Percentiles rank a stretch among this genome's conserved stretches.
Evolutionary conservation across 2,329 filamentous ascomycete species (phyloP).

Genomic region (Phaeosphaeria sp.): DNA sequence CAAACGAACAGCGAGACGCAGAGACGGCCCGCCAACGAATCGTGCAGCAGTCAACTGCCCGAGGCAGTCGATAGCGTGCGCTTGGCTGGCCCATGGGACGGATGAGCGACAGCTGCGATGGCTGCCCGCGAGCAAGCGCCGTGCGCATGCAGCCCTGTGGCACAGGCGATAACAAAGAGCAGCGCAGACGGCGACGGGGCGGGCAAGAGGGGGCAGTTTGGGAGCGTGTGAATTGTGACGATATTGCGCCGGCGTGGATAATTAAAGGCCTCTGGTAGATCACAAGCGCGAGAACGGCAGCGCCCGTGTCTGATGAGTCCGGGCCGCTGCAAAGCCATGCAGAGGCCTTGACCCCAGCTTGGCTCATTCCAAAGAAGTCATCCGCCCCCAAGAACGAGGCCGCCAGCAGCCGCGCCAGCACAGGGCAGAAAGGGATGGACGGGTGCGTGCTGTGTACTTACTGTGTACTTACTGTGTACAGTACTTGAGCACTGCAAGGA

Average conservation of each 20-base stretch:
- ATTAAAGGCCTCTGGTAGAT: constrained; percentile 28
- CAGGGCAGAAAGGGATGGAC: constrained; percentile 6
- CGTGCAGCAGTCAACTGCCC: constrained; percentile 20
- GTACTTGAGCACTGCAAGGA: not conserved
- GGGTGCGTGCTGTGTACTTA: not conserved
- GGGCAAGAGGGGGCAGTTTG: not conserved
- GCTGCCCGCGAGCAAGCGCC: not conserved
- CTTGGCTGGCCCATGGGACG: not conserved
- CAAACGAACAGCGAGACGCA: constrained; percentile 20
- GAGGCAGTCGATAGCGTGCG: constrained; percentile 14
- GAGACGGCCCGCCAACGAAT: constrained; percentile 29
- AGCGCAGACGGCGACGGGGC: not conserved
- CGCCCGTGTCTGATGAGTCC: constrained; percentile 27
- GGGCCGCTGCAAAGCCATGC: constrained; percentile 22
- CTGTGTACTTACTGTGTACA: not conserved
- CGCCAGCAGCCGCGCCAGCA: constrained; percentile 1
- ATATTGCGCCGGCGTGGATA: constrained; percentile 10
- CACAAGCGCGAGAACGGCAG: constrained; percentile 27
- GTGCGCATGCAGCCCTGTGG: constrained; percentile 1
- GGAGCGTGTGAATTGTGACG: not conserved
- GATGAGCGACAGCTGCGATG: not conserved
- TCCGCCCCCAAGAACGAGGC: constrained; percentile 6
- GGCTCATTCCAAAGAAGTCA: constrained; percentile 6
- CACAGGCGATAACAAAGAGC: constrained; percentile 1
- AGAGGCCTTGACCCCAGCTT: constrained; percentile 14